Evolutionary conservation across 306 rosid species (phyloP).

Genomic region (Dalbergia cultrata): DNA sequence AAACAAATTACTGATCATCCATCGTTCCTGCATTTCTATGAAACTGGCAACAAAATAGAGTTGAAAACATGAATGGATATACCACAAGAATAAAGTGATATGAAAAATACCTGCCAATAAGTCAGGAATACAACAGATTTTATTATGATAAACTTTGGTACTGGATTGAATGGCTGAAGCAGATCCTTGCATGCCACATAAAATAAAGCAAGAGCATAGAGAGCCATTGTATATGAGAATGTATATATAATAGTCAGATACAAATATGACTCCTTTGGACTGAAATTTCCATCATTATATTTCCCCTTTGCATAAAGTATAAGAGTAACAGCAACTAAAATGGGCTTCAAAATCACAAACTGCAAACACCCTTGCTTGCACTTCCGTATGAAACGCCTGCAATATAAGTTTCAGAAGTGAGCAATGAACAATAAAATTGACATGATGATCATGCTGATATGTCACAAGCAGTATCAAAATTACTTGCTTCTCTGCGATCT

Average conservation of each 20-base stretch:
- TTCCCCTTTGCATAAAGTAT: constrained; percentile 88
- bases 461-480: constrained; percentile 23
- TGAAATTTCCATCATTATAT: constrained; percentile 90
- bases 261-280: constrained; percentile 85
- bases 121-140: constrained; percentile 98
- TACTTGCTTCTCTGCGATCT: constrained; percentile 35
- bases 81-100: neutral
- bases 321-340: constrained; percentile 84
- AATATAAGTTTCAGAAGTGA: constrained; percentile 46
- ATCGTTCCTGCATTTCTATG: constrained; percentile 20
- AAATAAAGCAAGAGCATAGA: constrained; percentile 85
- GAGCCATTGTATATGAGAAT: constrained; percentile 91
- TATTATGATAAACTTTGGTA: constrained; percentile 91
- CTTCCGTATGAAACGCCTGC: constrained; percentile 97
- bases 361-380: constrained; percentile 99
- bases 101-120: constrained; percentile 89
- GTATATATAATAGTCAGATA: constrained; percentile 95
- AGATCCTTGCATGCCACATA: constrained; percentile 97
- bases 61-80: constrained; percentile 9
- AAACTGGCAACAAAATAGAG: constrained; percentile 1
- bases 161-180: constrained; percentile 98
- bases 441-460: constrained; percentile 21
- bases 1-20: constrained; percentile 10
- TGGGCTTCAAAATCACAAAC: constrained; percentile 97
- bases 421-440: constrained; percentile 35